A percentile compares a stretch with the other conserved stretches of the same genome.
Conservation (phyloP, 1,284 basidiomycete species). For the Exobasidium rhododendri region DNA sequence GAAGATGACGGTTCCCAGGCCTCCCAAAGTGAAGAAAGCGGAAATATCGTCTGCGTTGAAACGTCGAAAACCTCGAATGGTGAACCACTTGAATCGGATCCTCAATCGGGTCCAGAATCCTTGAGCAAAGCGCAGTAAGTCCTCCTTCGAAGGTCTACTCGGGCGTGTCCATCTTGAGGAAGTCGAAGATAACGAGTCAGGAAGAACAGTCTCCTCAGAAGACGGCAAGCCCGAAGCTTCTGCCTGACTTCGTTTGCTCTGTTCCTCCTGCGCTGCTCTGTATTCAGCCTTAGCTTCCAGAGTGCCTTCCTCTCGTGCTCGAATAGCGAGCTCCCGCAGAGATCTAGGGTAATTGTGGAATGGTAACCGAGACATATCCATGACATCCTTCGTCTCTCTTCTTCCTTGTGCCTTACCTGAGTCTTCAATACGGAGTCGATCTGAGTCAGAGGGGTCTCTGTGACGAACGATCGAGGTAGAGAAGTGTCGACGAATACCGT, state of each 20-base stretch:
- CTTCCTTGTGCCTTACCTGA: background rate
- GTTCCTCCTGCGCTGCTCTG: background rate
- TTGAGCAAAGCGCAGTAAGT: constrained; percentile 78
- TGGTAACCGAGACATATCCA: background rate
- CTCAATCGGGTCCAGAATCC: constrained; percentile 84
- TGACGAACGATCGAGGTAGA: background rate
- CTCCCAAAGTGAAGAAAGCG: constrained; percentile 81
- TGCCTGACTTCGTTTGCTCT: background rate
- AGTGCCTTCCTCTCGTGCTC: constrained; percentile 22
- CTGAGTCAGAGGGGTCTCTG: background rate
- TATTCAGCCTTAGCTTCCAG: background rate
- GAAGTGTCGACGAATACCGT: background rate
- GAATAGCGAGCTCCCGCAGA: constrained; percentile 39
- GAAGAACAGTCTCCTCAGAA: background rate
- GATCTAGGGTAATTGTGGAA: constrained; percentile 44
- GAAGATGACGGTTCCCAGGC: constrained; percentile 84
- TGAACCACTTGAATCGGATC: constrained; percentile 97
- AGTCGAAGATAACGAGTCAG: background rate
- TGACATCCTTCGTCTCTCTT: background rate
- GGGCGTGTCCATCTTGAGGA: constrained; percentile 12
- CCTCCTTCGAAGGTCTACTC: constrained; percentile 54
- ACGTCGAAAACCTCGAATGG: constrained; percentile 87
- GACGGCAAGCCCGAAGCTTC: constrained; percentile 15
- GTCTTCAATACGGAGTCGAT: background rate
- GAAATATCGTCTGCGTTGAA: constrained; percentile 97